Conservation (phyloP, 1,139 yeast genomes). For the Saccharomyces hybrid region DNA sequence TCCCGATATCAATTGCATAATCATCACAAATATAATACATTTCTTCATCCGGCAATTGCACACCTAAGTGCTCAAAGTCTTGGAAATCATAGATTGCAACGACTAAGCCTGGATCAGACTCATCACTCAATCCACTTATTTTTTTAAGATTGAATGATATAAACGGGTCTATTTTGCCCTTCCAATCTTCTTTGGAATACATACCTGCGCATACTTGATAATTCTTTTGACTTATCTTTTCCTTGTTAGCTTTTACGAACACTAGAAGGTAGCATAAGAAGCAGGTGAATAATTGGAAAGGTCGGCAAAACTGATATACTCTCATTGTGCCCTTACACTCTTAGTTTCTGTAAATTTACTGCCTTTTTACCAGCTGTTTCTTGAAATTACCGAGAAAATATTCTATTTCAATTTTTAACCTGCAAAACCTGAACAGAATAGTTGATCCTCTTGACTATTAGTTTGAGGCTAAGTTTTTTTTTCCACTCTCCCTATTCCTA, state of each 20-base stretch:
- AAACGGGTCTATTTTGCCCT: constrained; percentile 63
- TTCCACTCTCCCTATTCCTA: background rate
- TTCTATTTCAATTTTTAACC: background rate
- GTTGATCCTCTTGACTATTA: background rate
- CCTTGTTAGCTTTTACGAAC: constrained; percentile 40
- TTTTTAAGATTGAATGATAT: constrained; percentile 47
- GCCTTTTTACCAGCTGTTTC: background rate
- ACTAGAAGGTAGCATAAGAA: background rate
- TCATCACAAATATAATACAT: constrained; percentile 69
- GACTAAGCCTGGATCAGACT: constrained; percentile 43
- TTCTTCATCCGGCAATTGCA: constrained; percentile 28
- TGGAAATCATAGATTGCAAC: constrained; percentile 77
- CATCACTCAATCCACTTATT: constrained; percentile 30
- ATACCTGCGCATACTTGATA: constrained; percentile 83
- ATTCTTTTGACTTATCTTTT: constrained; percentile 39
- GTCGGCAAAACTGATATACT: background rate
- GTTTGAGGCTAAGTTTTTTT: background rate
- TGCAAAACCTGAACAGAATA: background rate
- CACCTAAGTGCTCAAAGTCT: constrained; percentile 67
- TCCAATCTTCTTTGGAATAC: constrained; percentile 83
- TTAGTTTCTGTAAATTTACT: background rate
- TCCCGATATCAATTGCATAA: constrained; percentile 47
- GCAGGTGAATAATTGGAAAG: background rate
- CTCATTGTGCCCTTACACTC: background rate
- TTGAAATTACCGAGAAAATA: background rate